Evolutionary conservation across 139 green algal species (phyloP).

Genomic region (Eudorina sp.): DNA sequence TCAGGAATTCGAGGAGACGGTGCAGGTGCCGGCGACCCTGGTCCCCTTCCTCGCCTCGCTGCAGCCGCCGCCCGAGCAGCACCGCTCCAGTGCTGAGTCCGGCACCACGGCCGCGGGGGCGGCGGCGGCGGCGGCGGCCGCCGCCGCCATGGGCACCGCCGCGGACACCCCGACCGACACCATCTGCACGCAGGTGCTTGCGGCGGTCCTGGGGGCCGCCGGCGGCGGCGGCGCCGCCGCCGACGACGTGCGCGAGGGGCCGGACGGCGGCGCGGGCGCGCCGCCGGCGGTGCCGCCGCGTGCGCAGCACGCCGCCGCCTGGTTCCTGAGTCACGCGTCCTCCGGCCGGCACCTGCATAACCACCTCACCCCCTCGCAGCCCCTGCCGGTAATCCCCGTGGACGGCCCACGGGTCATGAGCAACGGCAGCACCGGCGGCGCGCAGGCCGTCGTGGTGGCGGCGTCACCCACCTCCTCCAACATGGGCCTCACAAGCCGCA

Average conservation of each 20-base stretch:
- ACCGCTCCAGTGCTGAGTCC: neutral
- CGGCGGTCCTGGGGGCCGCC: neutral
- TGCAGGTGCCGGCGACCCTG: conserved; percentile 30
- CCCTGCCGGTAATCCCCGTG: no score
- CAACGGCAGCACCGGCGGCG: neutral
- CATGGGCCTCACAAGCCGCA: neutral
- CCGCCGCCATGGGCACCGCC: neutral
- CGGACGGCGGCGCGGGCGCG: no score
- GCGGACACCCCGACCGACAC: no score
- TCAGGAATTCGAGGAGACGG: conserved; percentile 46
- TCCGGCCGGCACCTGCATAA: neutral
- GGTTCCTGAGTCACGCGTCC: neutral
- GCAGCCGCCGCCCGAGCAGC: neutral
- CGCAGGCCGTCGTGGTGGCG: neutral
- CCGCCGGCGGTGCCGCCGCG: neutral
- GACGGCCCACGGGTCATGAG: no score
- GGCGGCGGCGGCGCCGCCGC: neutral
- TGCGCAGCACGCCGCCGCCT: neutral
- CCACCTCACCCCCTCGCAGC: no score
- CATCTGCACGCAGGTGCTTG: no score
- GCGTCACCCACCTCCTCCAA: neutral
- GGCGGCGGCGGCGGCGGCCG: neutral
- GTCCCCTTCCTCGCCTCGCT: neutral
- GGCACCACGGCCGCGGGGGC: neutral
- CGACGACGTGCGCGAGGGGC: neutral